These are phyloP conservation scores for Calocybe indica DNA, from an alignment of 768 basidiomycete species.

Conservation along the genomic window DNA sequence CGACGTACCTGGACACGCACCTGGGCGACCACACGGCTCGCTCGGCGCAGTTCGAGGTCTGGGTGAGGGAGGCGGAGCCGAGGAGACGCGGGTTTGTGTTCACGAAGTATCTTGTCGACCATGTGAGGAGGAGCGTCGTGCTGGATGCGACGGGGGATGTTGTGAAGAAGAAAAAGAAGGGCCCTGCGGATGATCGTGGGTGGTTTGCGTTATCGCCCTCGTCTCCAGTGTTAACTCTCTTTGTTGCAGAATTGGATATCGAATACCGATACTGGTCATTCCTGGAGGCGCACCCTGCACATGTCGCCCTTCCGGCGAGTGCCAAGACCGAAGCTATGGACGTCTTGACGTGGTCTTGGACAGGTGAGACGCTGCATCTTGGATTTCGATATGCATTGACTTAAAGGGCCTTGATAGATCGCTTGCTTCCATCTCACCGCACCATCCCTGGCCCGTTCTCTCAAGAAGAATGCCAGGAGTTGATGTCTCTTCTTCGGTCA, in stretches of 20 bases:
- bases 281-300: constrained; percentile 75
- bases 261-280: constrained; percentile 82
- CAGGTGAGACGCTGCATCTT: constrained; percentile 35
- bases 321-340: constrained; percentile 69
- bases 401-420: constrained; percentile 36
- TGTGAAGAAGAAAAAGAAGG: constrained; percentile 14
- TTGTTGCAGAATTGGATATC: constrained; percentile 55
- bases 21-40: constrained; percentile 21
- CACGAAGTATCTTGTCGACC: constrained; percentile 59
- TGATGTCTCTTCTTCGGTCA: constrained; percentile 53
- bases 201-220: constrained; percentile 7
- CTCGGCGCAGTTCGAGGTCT: constrained; percentile 46
- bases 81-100: constrained; percentile 27
- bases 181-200: constrained; percentile 39
- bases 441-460: constrained; percentile 61
- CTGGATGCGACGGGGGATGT: constrained; percentile 27
- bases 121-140: constrained; percentile 47
- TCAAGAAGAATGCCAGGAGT: constrained; percentile 73
- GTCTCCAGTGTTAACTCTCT: background rate
- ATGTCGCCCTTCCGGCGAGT: constrained; percentile 47
- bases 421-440: constrained; percentile 55
- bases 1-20: constrained; percentile 35
- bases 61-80: constrained; percentile 44
- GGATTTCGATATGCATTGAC: background rate
- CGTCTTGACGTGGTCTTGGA: constrained; percentile 75